Evolutionary conservation across 371 early-diverging fungal species (phyloP), one percentile per base, ranked within the genome.

Genomic region (Quaeritorhiza haematococci): DNA sequence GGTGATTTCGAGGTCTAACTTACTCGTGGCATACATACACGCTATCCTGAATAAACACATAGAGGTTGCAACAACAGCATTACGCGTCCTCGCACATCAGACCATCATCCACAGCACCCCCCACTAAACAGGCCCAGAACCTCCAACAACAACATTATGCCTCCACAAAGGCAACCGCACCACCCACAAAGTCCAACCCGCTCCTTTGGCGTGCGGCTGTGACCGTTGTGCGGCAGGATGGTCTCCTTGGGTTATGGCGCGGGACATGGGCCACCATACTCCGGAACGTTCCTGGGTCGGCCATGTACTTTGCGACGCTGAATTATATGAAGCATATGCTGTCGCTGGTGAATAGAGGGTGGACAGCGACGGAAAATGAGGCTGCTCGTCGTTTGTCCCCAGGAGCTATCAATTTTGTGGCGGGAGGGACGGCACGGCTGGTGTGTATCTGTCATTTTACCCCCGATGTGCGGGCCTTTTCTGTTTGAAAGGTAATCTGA

Each of bases 261-360:
- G 92, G 91, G 80, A 90, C 94, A 0, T 60, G 80, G 19, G 93
- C 96, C 7, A 75, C 79, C 1, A 57, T 78, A 10, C 30, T 66
- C 17, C 84, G 91, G 64, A 91, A 91, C 62, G 89, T 89, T 0
- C 93, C 93, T 17, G 93, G 94, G 1, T 78, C 83, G n/a, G 89
- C 85, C 21, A 60, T 89, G 53, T 94, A 92, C 60, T 92, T 91
- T 58, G 74, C 78, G 29, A 75, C 78, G 1, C 59, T 89, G 44
- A 72, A 85, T 13, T 74, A 80, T 53, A 67, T 80, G 49, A 50
- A 53, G 26, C 23, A 38, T 7, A 17, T 15, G 24, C 45, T 26
- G 51, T 26, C 32, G 13, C 43, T 34, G 8, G 28, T 54, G 17
- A 17, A 29, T 8, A 27, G 35, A 45, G 15, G 33, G 59, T 28